These are phyloP conservation scores for Lachancea lanzarotensis DNA, from an alignment of 805 yeast genomes.

Conservation along the genomic window DNA sequence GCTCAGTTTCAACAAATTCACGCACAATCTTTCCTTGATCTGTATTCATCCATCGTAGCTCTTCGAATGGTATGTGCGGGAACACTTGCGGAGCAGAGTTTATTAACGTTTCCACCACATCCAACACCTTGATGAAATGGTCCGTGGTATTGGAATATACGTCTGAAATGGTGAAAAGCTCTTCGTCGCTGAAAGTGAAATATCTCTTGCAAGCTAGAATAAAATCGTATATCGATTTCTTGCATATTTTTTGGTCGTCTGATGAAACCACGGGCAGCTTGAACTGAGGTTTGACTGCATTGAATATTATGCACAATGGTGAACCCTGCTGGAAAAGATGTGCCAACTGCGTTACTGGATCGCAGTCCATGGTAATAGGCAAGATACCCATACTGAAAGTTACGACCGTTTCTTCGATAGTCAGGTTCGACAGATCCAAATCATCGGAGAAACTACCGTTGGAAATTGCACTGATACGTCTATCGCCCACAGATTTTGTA, in stretches of 20 bases:
- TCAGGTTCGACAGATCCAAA: slow-evolving; percentile 11
- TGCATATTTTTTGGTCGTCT: slow-evolving; percentile 78
- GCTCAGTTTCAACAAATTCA: slow-evolving; percentile 83
- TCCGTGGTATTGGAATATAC: slow-evolving; percentile 79
- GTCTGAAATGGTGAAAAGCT: slow-evolving; percentile 82
- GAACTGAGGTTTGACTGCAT: slow-evolving; percentile 54
- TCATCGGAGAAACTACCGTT: slow-evolving; percentile 33
- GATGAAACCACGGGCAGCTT: slow-evolving; percentile 61
- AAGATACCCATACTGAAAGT: slow-evolving; percentile 73
- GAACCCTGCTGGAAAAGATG: slow-evolving; percentile 87
- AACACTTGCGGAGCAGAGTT: slow-evolving; percentile 44
- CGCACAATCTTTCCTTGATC: slow-evolving; percentile 55
- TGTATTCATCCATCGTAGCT: slow-evolving; percentile 19
- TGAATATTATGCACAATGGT: slow-evolving; percentile 80
- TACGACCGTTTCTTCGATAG: slow-evolving; percentile 32
- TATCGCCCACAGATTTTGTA: slow-evolving; percentile 15
- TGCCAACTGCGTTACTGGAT: slow-evolving; percentile 90
- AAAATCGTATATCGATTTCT: slow-evolving; percentile 84
- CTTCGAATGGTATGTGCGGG: slow-evolving; percentile 20
- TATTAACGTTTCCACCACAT: slow-evolving; percentile 61
- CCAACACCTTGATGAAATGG: slow-evolving; percentile 67
- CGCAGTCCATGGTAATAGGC: slow-evolving; percentile 69
- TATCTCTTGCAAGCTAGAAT: slow-evolving; percentile 77
- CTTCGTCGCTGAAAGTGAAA: slow-evolving; percentile 68
- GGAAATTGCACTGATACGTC: slow-evolving; percentile 34